Base-by-base conservation (phyloP, 148 eudicot genomes). In the Nepenthes gracilis region DNA sequence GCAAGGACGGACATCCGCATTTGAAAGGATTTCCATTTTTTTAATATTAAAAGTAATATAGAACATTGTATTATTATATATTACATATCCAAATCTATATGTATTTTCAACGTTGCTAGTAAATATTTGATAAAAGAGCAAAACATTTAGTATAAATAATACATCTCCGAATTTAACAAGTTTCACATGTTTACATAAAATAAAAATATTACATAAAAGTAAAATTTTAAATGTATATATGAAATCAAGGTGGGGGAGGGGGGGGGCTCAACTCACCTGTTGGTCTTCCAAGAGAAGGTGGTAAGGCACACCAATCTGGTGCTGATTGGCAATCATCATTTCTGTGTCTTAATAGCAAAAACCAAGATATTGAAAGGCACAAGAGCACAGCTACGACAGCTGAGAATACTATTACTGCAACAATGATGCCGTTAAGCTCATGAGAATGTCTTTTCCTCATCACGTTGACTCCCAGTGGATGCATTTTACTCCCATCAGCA, bases 391-490 rank as follows among this genome's bases (percentile, higher is more conserved):
- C 83, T 23, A 78, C 68, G 45, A 76, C 63, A 33, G 86, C 83
- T 62, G 98, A 84, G 60, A 88, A 70, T 61, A 78, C 72, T 57
- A 88, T 82, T 52, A 80, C 81, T 62, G 86, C 90, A n/a, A 88
- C 62, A 33, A 88, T 57, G 54, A 75, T 78, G 50, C 85, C 76
- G 57, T 62, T 80, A 45, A 72, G 85, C 58, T 71, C 67, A 48
- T 62, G 54, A 59, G 62, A 73, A 65, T 74, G 87, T 53, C 73
- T 70, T 43, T 56, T 68, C 55, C 69, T 65, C 14, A 81, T 60
- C 59, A 84, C 77, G 66, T 84, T 84, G 47, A 83, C 90, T 14
- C 94, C 97, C 36, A 90, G 74, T 55, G 97, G 97, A 71, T 83
- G 77, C 63, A 74, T 58, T 72, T 68, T 72, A 77, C 79, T 80